Evolutionary conservation across 202 grass and related monocot species (phyloP), one percentile per base, ranked within the genome.

Genomic region (Bolboschoenoplectus hybrid): DNA sequence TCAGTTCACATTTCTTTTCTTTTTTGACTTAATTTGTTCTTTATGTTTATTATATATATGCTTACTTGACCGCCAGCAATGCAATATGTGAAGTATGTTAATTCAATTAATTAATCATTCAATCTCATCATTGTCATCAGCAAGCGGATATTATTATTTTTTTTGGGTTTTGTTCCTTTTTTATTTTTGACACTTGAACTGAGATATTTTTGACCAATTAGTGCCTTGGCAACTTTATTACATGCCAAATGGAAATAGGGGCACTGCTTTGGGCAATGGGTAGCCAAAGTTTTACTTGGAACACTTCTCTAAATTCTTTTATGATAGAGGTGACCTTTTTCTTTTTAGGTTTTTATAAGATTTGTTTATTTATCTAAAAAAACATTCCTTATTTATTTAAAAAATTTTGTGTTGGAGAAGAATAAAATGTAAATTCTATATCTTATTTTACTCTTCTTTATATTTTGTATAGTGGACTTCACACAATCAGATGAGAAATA

Each of bases 1-100:
- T 71, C 46, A 35, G 19, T 83, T 32, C 61, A 82, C 41, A 26
- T 80, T 82, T 63, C 12, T 69, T 80, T 82, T 63, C 12, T 69
- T 87, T 87, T 78, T 78, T 78, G 74, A 56, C 74, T 39, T 26
- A 26, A 26, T 26, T 56, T 57, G 74, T 13, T 0, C 34, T 55
- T 26, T 26, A 26, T 26, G 26, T 39, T 19, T 61, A 44, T 5
- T 44, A 4, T n/a, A 43, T n/a, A 55, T 13, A 65, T 8, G 16
- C 5, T 20, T 47, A 16, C 34, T 39, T 77, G 74, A 78, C 49
- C 45, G 62, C 62, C 19, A 65, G 62, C 7, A 3, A 34, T 65
- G 62, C 62, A 64, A 9, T 65, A 64, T 50, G 7, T 7, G 17
- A 61, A 16, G 16, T 61, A 61, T 61, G n/a, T 61, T 61, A 6